Evolutionary conservation across 768 basidiomycete genomes (phyloP).

Genomic region (Leccinum fibrillosum): DNA sequence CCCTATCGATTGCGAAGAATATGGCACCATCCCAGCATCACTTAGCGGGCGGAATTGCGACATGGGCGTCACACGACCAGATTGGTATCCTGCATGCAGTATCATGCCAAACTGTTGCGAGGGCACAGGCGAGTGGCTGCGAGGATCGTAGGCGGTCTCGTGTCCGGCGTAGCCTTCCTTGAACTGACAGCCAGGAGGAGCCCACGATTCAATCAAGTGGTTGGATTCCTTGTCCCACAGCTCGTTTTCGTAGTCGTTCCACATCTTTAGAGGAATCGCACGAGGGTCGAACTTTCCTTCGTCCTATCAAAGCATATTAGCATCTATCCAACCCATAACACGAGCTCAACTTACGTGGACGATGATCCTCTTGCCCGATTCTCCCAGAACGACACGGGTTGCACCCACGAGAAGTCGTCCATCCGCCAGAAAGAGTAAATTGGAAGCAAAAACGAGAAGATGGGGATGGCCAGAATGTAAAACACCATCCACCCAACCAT

Average conservation of each 20-base stretch:
- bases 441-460: conserved; percentile 90
- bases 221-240: conserved; percentile 31
- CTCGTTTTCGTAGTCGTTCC: conserved; percentile 97
- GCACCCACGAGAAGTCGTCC: conserved; percentile 97
- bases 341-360: conserved; percentile 66
- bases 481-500: conserved; percentile 98
- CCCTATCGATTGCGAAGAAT: too few species aligned
- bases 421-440: conserved; percentile 97
- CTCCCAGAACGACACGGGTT: conserved; percentile 90
- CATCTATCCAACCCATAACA: conserved; percentile 1
- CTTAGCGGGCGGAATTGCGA: too few species aligned
- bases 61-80: too few species aligned
- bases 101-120: too few species aligned
- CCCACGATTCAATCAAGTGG: too few species aligned
- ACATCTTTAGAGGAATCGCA: conserved; percentile 91
- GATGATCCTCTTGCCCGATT: conserved; percentile 92
- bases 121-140: too few species aligned
- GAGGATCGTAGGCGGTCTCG: too few species aligned
- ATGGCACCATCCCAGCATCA: too few species aligned
- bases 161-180: too few species aligned
- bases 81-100: too few species aligned
- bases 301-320: conserved; percentile 51
- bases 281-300: conserved; percentile 97
- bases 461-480: conserved; percentile 92
- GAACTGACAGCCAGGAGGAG: too few species aligned